phyloP scores from a whole-genome alignment of 2,329 filamentous ascomycete genomes.

The Emmonsiellopsis sp. region DNA sequence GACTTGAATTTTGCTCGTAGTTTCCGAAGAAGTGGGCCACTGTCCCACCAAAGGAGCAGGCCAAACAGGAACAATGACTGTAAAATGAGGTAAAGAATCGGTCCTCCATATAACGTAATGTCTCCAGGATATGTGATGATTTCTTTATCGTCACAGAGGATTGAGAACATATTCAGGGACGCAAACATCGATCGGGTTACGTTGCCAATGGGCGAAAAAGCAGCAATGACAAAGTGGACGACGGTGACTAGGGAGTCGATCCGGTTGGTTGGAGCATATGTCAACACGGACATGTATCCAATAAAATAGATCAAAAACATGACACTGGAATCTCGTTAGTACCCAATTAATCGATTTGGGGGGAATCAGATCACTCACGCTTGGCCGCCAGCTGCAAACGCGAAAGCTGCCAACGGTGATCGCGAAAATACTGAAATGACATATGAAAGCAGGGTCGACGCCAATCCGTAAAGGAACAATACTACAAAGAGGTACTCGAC shows the following conservation, averaged over 20 bases:
- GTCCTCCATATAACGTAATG: slow-evolving; percentile 68
- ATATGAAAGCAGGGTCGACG: slow-evolving; percentile 68
- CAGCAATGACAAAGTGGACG: slow-evolving; percentile 65
- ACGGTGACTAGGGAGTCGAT: slow-evolving; percentile 59
- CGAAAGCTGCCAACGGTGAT: slow-evolving; percentile 75
- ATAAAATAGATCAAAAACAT: slow-evolving; percentile 64
- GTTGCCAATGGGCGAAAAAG: slow-evolving; percentile 67
- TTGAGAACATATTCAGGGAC: slow-evolving; percentile 72
- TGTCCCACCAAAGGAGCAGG: slow-evolving; percentile 70
- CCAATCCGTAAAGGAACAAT: slow-evolving; percentile 69
- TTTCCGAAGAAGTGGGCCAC: slow-evolving; percentile 55
- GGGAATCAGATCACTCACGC: slow-evolving; percentile 33
- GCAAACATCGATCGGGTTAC: slow-evolving; percentile 66
- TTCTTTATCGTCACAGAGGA: slow-evolving; percentile 57
- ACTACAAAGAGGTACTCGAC: slow-evolving; percentile 73
- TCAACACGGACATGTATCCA: slow-evolving; percentile 61
- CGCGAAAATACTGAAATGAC: slow-evolving; percentile 68
- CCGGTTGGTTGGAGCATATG: slow-evolving; percentile 59
- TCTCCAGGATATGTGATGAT: slow-evolving; percentile 59
- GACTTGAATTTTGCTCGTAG: slow-evolving; percentile 36
- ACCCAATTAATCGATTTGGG: slow-evolving; percentile 9
- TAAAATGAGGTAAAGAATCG: slow-evolving; percentile 70
- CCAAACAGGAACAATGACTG: slow-evolving; percentile 64
- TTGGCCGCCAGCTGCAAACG: slow-evolving; percentile 68
- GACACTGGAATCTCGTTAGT: slow-evolving; percentile 30